A percentile compares a stretch with the other conserved stretches of the same genome.
Conservation (phyloP, 345 rosid genomes). For the Sisymbrium altissimum region DNA sequence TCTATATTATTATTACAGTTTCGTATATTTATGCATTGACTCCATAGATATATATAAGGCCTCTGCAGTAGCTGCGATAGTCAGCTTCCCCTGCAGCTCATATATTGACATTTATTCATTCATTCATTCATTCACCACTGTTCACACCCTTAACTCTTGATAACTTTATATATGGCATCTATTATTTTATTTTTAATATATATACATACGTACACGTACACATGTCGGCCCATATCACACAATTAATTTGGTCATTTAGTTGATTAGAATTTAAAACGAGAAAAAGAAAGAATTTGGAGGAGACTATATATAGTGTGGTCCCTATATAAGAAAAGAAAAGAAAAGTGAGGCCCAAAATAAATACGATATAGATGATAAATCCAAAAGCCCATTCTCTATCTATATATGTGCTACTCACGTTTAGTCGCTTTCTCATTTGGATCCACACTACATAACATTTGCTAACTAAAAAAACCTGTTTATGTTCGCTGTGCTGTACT, state of each 20-base stretch:
- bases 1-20: background rate
- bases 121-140: conserved; percentile 26
- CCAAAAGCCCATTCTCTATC: conserved; percentile 33
- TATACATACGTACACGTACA: background rate
- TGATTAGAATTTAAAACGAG: background rate
- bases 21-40: background rate
- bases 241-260: conserved; percentile 8
- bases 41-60: background rate
- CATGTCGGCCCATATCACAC: conserved; percentile 15
- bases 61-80: conserved; percentile 21
- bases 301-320: conserved; percentile 32
- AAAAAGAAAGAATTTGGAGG: background rate
- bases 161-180: background rate
- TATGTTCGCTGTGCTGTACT: background rate
- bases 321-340: background rate
- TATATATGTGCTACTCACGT: conserved; percentile 22
- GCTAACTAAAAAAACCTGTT: background rate
- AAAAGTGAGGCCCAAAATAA: conserved; percentile 37
- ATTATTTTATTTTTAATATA: background rate
- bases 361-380: conserved; percentile 22
- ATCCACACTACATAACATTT: conserved; percentile 20
- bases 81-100: conserved; percentile 29
- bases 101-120: conserved; percentile 25
- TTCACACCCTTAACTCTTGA: background rate
- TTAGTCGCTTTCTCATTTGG: conserved; percentile 38